Evolutionary conservation across 139 green algal species (phyloP).

Genomic region (Chlorella ohadii): DNA sequence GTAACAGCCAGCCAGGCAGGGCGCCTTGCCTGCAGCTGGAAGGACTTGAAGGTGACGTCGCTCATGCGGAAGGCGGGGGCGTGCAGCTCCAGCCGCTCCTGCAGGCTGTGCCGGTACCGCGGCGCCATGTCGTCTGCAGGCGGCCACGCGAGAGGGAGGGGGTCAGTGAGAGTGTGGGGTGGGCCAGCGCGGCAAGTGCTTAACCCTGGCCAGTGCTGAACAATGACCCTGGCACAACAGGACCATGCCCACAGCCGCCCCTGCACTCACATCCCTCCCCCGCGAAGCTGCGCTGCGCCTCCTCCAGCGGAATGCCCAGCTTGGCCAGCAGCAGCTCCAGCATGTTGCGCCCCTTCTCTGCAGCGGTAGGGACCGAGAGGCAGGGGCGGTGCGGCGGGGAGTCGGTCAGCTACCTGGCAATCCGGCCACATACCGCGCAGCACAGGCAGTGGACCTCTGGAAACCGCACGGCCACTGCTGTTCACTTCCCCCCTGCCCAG

Average conservation of each 20-base stretch:
- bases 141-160: neutral
- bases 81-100: slow-evolving; percentile 41
- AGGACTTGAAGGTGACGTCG: slow-evolving; percentile 59
- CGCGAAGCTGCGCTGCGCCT: slow-evolving; percentile 46
- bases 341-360: slow-evolving; percentile 66
- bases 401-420: too few species aligned
- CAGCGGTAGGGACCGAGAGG: neutral
- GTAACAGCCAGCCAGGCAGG: neutral
- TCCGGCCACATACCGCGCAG: too few species aligned
- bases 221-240: too few species aligned
- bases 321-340: slow-evolving; percentile 80
- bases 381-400: too few species aligned
- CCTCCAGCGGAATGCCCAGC: slow-evolving; percentile 76
- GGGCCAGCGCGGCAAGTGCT: too few species aligned
- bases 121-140: slow-evolving; percentile 62
- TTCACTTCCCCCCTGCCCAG: too few species aligned
- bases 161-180: too few species aligned
- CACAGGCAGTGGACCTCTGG: too few species aligned
- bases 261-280: slow-evolving; percentile 22
- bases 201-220: too few species aligned
- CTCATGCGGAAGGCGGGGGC: slow-evolving; percentile 53
- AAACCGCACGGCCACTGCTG: too few species aligned
- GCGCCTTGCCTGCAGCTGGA: slow-evolving; percentile 37
- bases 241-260: neutral
- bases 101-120: slow-evolving; percentile 45